Base-by-base conservation (phyloP, 2,329 filamentous ascomycete species). In the Colletotrichum chrysophilum region DNA sequence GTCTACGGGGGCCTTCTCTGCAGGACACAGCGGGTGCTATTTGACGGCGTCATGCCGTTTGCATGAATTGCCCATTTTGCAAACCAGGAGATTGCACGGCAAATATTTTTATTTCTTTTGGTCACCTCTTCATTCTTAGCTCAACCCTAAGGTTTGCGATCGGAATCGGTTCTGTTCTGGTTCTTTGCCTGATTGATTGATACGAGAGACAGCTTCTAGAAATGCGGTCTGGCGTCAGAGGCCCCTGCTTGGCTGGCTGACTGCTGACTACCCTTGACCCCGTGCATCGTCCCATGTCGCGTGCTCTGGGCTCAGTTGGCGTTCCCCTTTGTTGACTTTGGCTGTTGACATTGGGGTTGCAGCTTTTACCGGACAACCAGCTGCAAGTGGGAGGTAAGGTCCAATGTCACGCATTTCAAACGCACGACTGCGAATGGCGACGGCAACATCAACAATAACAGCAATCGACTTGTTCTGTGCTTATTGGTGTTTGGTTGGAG, bases 241-340 rank as follows among this genome's bases (percentile, higher is more conserved):
- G 24, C 55, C 55, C 55, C 55, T 58, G n/a, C 56, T 61, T 52
- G 43, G 43, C 43, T 21, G 43, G 28, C 36, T 48, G 48, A 18
- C 21, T n/a, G 16, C 56, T 43, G 38, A 48, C 18, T 64, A 30
- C 18, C 9, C 24, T 13, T 36, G 36, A 3, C 56, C 30, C 69
- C 62, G 70, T 73, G 73, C 73, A 75, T 69, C 74, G 62, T 73
- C 74, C 70, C 70, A 75, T 75, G 74, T 73, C 74, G 74, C 74
- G 73, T 75, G 48, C 48, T 60, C 32, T 52, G 30, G 65, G 34
- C 55, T 21, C n/a, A 43, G 48, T 55, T 74, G 38, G 58, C 58
- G 58, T 21, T 52, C 43, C 43, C 43, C 43, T 64, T 73, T 75
- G 70, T 75, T 75, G 74, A 75, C 74, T 65, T 75, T 75, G 56